Evolutionary conservation across 2,329 filamentous ascomycete species (phyloP).

Genomic region (Coniella vitis): DNA sequence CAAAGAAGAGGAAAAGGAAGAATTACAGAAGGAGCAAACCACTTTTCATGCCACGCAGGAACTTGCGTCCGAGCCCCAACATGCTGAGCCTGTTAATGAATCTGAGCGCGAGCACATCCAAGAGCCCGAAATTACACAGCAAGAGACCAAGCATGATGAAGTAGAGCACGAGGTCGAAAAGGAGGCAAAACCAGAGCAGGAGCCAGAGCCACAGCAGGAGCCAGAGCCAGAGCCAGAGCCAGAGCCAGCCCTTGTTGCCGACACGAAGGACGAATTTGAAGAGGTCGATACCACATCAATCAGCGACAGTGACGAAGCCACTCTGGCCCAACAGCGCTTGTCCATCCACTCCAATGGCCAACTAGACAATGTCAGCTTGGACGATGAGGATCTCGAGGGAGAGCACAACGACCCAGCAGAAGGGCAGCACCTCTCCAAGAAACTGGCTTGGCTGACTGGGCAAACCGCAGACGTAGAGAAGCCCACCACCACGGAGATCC

Average conservation of each 20-base stretch:
- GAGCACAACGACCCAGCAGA: constrained; percentile 19
- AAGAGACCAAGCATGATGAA: constrained; percentile 17
- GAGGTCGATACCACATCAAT: constrained; percentile 18
- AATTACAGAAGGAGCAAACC: constrained; percentile 16
- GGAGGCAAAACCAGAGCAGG: not conserved
- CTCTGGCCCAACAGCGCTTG: constrained; percentile 25
- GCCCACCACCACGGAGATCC: constrained; percentile 27
- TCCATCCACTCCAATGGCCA: constrained; percentile 37
- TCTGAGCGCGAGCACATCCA: constrained; percentile 14
- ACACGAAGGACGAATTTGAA: constrained; percentile 23
- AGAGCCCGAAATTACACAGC: constrained; percentile 9
- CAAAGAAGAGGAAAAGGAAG: constrained; percentile 16
- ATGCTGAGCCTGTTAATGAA: constrained; percentile 18
- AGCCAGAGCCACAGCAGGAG: constrained; percentile 16
- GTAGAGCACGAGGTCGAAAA: constrained; percentile 18
- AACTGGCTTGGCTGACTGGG: constrained; percentile 12
- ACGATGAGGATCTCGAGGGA: constrained; percentile 42
- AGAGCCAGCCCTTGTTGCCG: constrained; percentile 25
- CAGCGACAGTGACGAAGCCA: constrained; percentile 13
- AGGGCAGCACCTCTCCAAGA: not conserved
- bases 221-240: constrained; percentile 16
- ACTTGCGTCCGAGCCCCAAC: constrained; percentile 20
- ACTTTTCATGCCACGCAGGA: not conserved
- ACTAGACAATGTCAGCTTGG: constrained; percentile 59
- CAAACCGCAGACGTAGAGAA: constrained; percentile 19